These are phyloP conservation scores for Aspergillus ochraceus DNA, from an alignment of 2,329 filamentous ascomycete genomes.

Conservation along the genomic window DNA sequence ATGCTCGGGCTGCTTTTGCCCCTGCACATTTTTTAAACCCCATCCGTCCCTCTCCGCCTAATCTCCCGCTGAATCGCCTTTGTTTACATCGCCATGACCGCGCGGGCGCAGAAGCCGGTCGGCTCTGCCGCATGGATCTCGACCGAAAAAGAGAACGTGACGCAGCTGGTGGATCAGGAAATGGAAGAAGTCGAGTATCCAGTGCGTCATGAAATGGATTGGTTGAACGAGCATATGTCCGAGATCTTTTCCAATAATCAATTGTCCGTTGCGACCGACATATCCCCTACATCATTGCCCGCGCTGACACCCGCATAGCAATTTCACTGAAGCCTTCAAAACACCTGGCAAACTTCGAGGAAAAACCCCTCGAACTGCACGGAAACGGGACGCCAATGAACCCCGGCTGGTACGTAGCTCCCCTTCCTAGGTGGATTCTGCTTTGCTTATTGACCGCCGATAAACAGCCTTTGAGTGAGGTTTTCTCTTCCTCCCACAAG, in stretches of 20 bases:
- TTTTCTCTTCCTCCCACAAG: constrained; percentile 46
- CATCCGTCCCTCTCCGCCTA: background rate
- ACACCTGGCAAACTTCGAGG: constrained; percentile 51
- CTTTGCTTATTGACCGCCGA: background rate
- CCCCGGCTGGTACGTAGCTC: constrained; percentile 42
- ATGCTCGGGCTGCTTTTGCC: constrained; percentile 7
- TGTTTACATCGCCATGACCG: constrained; percentile 43
- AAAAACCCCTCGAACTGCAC: constrained; percentile 48
- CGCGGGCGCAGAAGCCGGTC: constrained; percentile 56
- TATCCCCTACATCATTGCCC: constrained; percentile 10
- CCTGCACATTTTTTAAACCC: background rate
- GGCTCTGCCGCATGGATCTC: constrained; percentile 84
- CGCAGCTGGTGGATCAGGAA: constrained; percentile 75
- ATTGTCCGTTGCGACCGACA: constrained; percentile 62
- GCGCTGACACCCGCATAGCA: constrained; percentile 57
- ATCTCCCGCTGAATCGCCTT: constrained; percentile 20
- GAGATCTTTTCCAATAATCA: constrained; percentile 87
- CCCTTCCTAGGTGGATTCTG: background rate
- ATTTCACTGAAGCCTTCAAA: constrained; percentile 94
- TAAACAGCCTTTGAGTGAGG: constrained; percentile 48
- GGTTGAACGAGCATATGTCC: constrained; percentile 98
- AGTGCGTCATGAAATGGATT: constrained; percentile 90
- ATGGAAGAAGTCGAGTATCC: constrained; percentile 92
- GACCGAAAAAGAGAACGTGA: constrained; percentile 76
- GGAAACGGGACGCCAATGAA: constrained; percentile 45